Evolutionary conservation across 371 early-diverging fungal genomes (phyloP).

Genomic region (Rhizopus arrhizus): DNA sequence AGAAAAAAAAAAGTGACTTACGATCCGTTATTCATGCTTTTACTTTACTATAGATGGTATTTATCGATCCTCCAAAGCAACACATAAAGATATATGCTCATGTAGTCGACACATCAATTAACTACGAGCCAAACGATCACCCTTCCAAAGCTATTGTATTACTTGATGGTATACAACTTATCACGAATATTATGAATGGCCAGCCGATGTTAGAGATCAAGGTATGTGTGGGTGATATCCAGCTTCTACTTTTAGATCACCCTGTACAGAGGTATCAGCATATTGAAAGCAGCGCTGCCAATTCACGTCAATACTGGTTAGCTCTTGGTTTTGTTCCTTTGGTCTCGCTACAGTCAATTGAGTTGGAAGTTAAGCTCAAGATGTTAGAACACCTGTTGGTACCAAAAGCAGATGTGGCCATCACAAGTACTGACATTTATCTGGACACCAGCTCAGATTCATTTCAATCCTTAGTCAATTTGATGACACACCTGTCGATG

Average conservation of each 20-base stretch:
- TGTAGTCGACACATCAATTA: conserved; percentile 53
- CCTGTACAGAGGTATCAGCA: neutral
- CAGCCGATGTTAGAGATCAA: conserved; percentile 53
- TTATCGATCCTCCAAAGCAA: conserved; percentile 52
- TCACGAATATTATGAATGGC: conserved; percentile 53
- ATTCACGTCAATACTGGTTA: conserved; percentile 42
- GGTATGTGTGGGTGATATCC: conserved; percentile 38
- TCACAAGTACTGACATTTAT: conserved; percentile 29
- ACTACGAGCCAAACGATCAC: conserved; percentile 57
- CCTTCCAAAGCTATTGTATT: conserved; percentile 52
- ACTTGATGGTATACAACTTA: conserved; percentile 59
- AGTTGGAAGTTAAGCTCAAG: conserved; percentile 45
- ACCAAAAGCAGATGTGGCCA: conserved; percentile 15
- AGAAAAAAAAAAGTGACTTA: neutral
- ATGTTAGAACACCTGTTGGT: conserved; percentile 28
- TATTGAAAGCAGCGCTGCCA: conserved; percentile 22
- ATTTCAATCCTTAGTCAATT: conserved; percentile 62
- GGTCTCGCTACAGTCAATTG: conserved; percentile 41
- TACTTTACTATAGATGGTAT: conserved; percentile 33
- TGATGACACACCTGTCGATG: conserved; percentile 37
- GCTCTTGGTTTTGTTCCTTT: conserved; percentile 45
- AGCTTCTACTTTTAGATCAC: conserved; percentile 24
- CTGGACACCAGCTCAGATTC: conserved; percentile 77
- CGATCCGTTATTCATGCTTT: neutral
- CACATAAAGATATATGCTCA: conserved; percentile 53